Base-by-base conservation (phyloP, 441 rosid genomes). In the Iberis amara region DNA sequence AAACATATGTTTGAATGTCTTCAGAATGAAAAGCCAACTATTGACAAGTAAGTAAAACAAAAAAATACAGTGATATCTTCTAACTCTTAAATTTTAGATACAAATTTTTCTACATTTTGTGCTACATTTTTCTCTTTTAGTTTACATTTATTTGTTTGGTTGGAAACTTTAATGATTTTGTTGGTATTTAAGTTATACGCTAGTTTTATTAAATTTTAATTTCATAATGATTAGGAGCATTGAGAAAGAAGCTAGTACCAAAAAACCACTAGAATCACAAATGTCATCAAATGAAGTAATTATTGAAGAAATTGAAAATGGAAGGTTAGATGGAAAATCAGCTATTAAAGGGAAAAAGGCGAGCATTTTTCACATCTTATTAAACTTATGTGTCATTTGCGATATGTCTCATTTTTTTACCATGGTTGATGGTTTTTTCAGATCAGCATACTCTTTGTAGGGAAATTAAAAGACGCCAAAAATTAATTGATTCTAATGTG, bases 321-420 rank as follows among this genome's bases (percentile, higher is more conserved):
- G 77, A 38, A 50, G 68, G 38, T 47, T 49, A 11, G 73, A 73
- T 64, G 76, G 77, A 14, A 76, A 74, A 65, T 30, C 70, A 33
- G 84, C 81, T 55, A 51, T 53, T 2, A 48, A 58, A n/a, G 81
- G 82, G 31, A 79, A 69, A 68, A 78, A 73, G 72, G 89, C 70
- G 55, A 11, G 55, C 6, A 24, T 5, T 8, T 50, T 30, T 8
- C 11, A 2, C n/a, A 30, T 47, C 37, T 31, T 54, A 24, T 62
- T 18, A 18, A 18, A 18, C 3, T 18, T 18, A 18, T 18, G 3
- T 18, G 21, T 18, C 21, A 18, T 18, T 18, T 18, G 3, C 11
- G 13, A 14, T 38, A 40, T 37, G 42, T 57, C 36, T 49, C 30
- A 51, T n/a, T 10, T 27, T 42, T 47, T 59, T 5, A 7, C 45